These are phyloP conservation scores for Aegilops tauschii DNA, from an alignment of 176 grass and related monocot genomes.

Conservation along the genomic window DNA sequence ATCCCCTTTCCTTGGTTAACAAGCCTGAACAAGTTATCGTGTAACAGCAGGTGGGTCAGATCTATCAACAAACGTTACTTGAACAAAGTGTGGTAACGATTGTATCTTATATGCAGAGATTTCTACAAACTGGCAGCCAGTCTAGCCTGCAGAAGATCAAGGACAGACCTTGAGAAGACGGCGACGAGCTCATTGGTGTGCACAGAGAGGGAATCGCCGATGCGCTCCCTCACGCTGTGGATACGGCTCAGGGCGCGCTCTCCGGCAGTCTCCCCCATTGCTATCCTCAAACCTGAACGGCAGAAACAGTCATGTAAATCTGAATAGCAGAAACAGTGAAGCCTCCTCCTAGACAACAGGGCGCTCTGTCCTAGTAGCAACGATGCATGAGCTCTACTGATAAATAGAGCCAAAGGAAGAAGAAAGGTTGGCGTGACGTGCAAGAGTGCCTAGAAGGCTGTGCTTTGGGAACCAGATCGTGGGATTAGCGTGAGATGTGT, in stretches of 20 bases:
- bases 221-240: constrained; percentile 87
- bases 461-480: background rate
- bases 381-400: background rate
- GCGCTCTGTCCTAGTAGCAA: background rate
- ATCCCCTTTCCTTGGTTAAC: constrained; percentile 90
- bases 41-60: background rate
- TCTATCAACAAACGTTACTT: background rate
- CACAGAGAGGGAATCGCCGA: constrained; percentile 75
- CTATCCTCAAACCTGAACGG: constrained; percentile 30
- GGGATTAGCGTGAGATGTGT: background rate
- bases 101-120: background rate
- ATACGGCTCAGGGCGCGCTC: constrained; percentile 70
- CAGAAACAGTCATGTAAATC: background rate
- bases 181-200: constrained; percentile 97
- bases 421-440: background rate
- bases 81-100: background rate
- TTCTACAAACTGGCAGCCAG: background rate
- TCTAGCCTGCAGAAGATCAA: background rate
- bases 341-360: background rate
- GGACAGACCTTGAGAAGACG: constrained; percentile 84
- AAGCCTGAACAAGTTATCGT: constrained; percentile 43
- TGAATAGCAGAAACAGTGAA: background rate
- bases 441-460: background rate
- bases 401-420: background rate
- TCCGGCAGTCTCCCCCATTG: constrained; percentile 63